Evolutionary conservation across 352 stramenopile genomes (phyloP).

Genomic region (Phytopythium cucurbitacearum): DNA sequence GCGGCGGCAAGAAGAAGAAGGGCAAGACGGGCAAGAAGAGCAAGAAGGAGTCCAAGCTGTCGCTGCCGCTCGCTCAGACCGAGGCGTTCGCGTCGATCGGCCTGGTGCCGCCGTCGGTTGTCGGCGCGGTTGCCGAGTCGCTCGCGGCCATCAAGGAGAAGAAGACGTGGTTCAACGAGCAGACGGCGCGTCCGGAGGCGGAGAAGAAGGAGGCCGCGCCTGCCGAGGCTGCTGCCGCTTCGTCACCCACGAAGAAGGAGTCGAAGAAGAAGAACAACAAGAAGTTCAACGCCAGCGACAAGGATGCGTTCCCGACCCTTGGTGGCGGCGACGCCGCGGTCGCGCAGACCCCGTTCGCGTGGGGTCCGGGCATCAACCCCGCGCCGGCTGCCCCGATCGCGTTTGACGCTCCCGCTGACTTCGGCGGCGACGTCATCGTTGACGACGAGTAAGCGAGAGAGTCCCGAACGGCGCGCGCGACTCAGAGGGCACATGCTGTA

Average conservation of each 20-base stretch:
- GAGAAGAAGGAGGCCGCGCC: constrained; percentile 16
- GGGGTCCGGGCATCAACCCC: constrained; percentile 55
- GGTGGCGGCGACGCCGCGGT: constrained; percentile 39
- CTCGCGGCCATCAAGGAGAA: constrained; percentile 94
- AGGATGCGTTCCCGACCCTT: constrained; percentile 78
- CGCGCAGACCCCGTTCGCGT: constrained; percentile 24
- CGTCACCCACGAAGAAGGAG: constrained; percentile 54
- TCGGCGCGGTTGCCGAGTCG: constrained; percentile 78
- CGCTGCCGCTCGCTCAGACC: constrained; percentile 69
- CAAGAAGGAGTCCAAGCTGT: constrained; percentile 80
- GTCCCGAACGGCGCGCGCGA: background rate
- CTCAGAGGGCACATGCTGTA: too few relatives aligned
- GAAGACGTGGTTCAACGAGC: constrained; percentile 87
- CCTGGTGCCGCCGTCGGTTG: constrained; percentile 85
- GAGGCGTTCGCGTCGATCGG: constrained; percentile 91
- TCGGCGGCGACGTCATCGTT: constrained; percentile 37
- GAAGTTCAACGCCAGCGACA: constrained; percentile 79
- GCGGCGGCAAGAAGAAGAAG: constrained; percentile 71
- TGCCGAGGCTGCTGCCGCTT: constrained; percentile 1
- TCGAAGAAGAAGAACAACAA: constrained; percentile 66
- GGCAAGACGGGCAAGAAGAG: constrained; percentile 60
- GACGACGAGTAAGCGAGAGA: constrained; percentile 28
- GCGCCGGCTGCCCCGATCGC: constrained; percentile 21
- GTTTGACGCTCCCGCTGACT: constrained; percentile 29
- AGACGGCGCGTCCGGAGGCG: constrained; percentile 45